These are phyloP conservation scores for Hansenula lynferdii DNA, from an alignment of 1,139 yeast genomes.

Conservation along the genomic window DNA sequence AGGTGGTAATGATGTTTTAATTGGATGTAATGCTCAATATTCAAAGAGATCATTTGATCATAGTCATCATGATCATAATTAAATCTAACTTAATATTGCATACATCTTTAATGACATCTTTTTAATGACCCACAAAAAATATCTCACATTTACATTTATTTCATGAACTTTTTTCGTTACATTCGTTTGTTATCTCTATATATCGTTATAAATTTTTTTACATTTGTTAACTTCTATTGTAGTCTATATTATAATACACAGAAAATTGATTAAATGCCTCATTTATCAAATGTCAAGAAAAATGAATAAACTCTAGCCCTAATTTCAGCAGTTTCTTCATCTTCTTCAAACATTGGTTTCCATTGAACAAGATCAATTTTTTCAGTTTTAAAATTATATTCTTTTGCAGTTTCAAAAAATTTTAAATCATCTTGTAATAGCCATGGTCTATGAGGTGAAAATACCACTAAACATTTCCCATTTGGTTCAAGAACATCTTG, in stretches of 20 bases:
- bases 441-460: constrained; percentile 89
- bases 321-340: constrained; percentile 73
- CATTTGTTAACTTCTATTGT: too few relatives aligned
- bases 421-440: constrained; percentile 64
- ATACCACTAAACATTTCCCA: constrained; percentile 82
- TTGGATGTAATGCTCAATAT: constrained; percentile 33
- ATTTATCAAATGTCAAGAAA: constrained; percentile 25
- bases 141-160: too few relatives aligned
- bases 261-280: too few relatives aligned
- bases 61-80: constrained; percentile 11
- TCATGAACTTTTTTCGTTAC: too few relatives aligned
- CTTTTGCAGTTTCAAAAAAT: constrained; percentile 70
- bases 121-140: neutral
- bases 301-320: constrained; percentile 75
- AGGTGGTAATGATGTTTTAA: constrained; percentile 30
- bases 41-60: constrained; percentile 22
- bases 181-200: too few relatives aligned
- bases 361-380: constrained; percentile 70
- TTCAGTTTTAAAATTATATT: constrained; percentile 56
- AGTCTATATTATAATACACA: too few relatives aligned
- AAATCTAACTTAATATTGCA: neutral
- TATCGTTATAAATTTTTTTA: too few relatives aligned
- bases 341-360: constrained; percentile 90
- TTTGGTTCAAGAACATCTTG: constrained; percentile 48
- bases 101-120: neutral